Conservation (phyloP, 2,329 filamentous ascomycete genomes). For the Fusarium dimerum region DNA sequence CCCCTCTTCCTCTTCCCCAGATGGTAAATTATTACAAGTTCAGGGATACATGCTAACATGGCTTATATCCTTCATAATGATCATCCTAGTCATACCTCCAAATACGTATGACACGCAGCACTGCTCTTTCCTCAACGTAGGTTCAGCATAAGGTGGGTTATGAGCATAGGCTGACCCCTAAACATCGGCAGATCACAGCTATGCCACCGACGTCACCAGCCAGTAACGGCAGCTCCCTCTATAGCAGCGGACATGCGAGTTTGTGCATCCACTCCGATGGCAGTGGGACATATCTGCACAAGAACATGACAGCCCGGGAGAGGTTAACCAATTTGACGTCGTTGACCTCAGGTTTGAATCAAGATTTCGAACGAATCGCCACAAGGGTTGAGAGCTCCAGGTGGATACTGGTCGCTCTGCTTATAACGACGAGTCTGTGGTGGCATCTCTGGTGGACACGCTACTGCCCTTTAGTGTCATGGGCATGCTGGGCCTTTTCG, state of each 20-base stretch:
- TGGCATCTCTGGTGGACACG: background rate
- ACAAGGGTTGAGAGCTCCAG: background rate
- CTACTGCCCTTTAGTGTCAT: background rate
- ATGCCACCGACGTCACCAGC: no score
- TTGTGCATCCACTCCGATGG: background rate
- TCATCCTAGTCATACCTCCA: background rate
- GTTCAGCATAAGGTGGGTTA: no score
- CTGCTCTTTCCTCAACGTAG: background rate
- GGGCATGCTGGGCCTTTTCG: background rate
- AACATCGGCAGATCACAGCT: no score
- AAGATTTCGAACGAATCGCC: background rate
- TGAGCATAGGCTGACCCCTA: no score
- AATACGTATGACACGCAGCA: background rate
- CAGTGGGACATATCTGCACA: background rate
- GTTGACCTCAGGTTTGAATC: no score
- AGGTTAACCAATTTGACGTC: background rate
- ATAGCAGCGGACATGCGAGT: background rate
- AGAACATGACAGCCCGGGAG: background rate
- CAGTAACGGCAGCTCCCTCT: no score
- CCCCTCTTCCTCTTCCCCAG: no score
- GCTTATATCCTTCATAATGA: background rate
- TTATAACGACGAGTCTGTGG: background rate
- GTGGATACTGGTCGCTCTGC: background rate
- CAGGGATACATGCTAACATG: background rate
- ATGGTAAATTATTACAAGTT: background rate